These are phyloP conservation scores for Ogataea angusta DNA, from an alignment of 805 yeast genomes.

Conservation along the genomic window DNA sequence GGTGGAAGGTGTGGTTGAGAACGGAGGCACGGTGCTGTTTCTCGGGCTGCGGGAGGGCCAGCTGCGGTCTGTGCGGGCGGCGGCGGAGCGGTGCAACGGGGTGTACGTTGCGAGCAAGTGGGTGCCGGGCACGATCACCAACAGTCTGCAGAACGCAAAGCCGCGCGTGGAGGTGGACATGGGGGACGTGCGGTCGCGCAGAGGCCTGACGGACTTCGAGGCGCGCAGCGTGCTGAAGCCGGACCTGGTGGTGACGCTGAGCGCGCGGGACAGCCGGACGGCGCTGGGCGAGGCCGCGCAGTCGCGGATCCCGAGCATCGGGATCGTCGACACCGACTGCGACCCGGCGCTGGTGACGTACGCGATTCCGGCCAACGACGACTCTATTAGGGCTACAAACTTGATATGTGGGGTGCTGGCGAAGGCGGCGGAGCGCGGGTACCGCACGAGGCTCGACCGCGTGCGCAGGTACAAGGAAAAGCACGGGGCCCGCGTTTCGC, in stretches of 20 bases:
- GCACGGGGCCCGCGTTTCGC: constrained; percentile 26
- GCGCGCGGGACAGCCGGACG: constrained; percentile 82
- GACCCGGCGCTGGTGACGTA: constrained; percentile 89
- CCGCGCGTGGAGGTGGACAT: constrained; percentile 75
- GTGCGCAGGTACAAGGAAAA: constrained; percentile 32
- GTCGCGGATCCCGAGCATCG: constrained; percentile 86
- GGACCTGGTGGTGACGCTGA: constrained; percentile 80
- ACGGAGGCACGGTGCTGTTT: constrained; percentile 77
- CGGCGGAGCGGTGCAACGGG: constrained; percentile 75
- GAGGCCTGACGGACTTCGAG: constrained; percentile 51
- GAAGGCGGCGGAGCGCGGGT: constrained; percentile 80
- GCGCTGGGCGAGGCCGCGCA: constrained; percentile 79
- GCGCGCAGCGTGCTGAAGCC: constrained; percentile 67
- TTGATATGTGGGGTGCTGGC: constrained; percentile 80
- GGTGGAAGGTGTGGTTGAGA: constrained; percentile 74
- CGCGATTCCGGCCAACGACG: constrained; percentile 96
- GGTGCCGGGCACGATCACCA: constrained; percentile 94
- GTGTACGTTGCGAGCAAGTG: constrained; percentile 81
- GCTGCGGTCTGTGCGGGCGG: constrained; percentile 67
- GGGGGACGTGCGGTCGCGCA: constrained; percentile 62
- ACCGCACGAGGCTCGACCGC: constrained; percentile 49
- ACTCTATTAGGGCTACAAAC: constrained; percentile 76
- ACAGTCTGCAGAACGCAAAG: constrained; percentile 58
- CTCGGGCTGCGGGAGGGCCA: constrained; percentile 85
- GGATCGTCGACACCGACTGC: constrained; percentile 89